These are phyloP conservation scores for Capronia americana DNA, from an alignment of 2,329 filamentous ascomycete species.

Conservation along the genomic window DNA sequence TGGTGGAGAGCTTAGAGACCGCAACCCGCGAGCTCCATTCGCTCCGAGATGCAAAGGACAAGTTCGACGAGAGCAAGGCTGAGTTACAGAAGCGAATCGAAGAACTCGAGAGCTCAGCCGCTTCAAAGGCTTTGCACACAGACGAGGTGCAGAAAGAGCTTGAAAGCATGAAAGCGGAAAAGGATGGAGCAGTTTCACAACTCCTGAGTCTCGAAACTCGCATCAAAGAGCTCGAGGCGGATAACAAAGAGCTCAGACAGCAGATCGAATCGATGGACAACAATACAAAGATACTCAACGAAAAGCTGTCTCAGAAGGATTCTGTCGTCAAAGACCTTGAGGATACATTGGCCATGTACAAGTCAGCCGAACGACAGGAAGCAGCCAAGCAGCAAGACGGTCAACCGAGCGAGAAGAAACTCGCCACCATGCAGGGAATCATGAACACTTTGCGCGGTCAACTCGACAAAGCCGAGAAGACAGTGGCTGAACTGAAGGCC, in stretches of 20 bases:
- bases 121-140: constrained; percentile 38
- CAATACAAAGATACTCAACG: constrained; percentile 31
- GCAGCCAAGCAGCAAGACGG: constrained; percentile 43
- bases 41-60: constrained; percentile 60
- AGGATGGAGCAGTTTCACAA: constrained; percentile 51
- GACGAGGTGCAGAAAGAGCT: constrained; percentile 48
- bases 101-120: constrained; percentile 48
- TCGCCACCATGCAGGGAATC: constrained; percentile 61
- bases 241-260: constrained; percentile 39
- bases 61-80: constrained; percentile 52
- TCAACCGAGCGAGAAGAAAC: constrained; percentile 57
- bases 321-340: constrained; percentile 40
- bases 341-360: constrained; percentile 38
- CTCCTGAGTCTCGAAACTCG: constrained; percentile 47
- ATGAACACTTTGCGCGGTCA: constrained; percentile 62
- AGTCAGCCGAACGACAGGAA: constrained; percentile 36
- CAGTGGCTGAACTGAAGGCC: constrained; percentile 54
- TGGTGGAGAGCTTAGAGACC: constrained; percentile 70
- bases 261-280: constrained; percentile 40
- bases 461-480: constrained; percentile 60
- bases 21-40: constrained; percentile 68
- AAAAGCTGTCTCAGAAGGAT: constrained; percentile 46
- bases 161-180: constrained; percentile 46
- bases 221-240: constrained; percentile 39
- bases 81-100: constrained; percentile 51